Base-by-base conservation (phyloP, 495 filamentous ascomycete species). In the Massariosphaeria phaeospora region DNA sequence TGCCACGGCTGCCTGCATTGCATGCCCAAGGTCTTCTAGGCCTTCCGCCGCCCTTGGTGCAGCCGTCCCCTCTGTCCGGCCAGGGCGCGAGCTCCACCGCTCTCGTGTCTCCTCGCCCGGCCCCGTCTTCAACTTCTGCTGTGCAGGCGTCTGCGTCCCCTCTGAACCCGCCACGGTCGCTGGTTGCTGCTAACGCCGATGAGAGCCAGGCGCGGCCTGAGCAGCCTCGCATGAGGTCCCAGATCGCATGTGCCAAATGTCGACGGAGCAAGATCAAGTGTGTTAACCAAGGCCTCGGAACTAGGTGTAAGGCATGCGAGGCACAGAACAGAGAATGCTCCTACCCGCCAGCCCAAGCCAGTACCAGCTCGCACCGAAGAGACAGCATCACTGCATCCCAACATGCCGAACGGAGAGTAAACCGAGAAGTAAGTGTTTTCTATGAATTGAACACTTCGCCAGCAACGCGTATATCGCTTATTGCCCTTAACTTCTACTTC, bases 231-330 rank as follows among this genome's bases (percentile, higher is more conserved):
- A 84, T 89, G 81, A 77, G 87, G 48, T 89, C 85, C 42, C 86
- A 83, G 58, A 89, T 91, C 58, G 87, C 87, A 57, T 91, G 87
- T 69, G 77, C 79, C 53, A 76, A 82, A 44, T 91, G 87, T 72
- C 80, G 86, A 49, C 83, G 84, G 66, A 86, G 83, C 68, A 91
- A 91, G 67, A 85, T 90, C 68, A 91, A 90, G 73, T 86, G 77
- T 68, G 83, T 89, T 72, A 95, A 95, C 70, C 76, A 75, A 62
- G 87, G 87, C 45, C 81, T 83, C 48, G 77, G 80, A 57, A 83
- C 81, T 17, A 84, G 79, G 20, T 95, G 89, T 71, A 82, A 85
- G 52, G 84, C 84, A 5, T 95, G 89, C 66, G 78, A 88, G 63
- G 78, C 79, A 48, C 83, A 82, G 36, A 84, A 85, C 38, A 79